These are phyloP conservation scores for Beauveria asiatica DNA, from an alignment of 2,329 filamentous ascomycete genomes.

Conservation along the genomic window DNA sequence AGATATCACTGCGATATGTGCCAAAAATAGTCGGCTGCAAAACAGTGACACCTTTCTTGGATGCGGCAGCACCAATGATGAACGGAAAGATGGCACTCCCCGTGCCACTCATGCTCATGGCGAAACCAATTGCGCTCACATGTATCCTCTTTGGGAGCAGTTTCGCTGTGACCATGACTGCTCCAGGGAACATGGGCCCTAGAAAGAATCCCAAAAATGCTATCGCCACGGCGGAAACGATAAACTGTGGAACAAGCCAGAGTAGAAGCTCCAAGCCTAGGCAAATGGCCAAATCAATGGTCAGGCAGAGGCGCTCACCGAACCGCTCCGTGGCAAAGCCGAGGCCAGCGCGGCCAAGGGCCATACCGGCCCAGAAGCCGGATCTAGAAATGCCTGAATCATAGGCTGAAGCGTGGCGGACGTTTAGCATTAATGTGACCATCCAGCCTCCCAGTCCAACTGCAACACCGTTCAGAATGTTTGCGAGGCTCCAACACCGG, in stretches of 20 bases:
- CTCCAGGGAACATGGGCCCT: constrained; percentile 65
- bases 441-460: constrained; percentile 70
- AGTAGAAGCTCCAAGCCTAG: constrained; percentile 55
- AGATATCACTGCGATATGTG: constrained; percentile 28
- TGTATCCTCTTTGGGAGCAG: constrained; percentile 62
- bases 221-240: constrained; percentile 50
- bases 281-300: constrained; percentile 52
- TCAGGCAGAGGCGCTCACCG: constrained; percentile 54
- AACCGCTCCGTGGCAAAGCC: constrained; percentile 62
- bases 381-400: constrained; percentile 64
- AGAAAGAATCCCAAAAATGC: constrained; percentile 65
- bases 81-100: constrained; percentile 57
- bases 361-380: constrained; percentile 74
- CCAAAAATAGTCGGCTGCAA: constrained; percentile 42
- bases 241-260: constrained; percentile 52
- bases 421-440: constrained; percentile 68
- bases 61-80: constrained; percentile 54
- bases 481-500: neutral
- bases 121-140: constrained; percentile 65
- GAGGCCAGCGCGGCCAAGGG: constrained; percentile 55
- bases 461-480: constrained; percentile 14
- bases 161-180: constrained; percentile 61
- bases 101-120: constrained; percentile 60
- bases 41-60: constrained; percentile 37
- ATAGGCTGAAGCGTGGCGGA: constrained; percentile 56